These are phyloP conservation scores for Sphagnum contortum DNA, from an alignment of 225 moss, liverwort and hornwort species.

Conservation along the genomic window DNA sequence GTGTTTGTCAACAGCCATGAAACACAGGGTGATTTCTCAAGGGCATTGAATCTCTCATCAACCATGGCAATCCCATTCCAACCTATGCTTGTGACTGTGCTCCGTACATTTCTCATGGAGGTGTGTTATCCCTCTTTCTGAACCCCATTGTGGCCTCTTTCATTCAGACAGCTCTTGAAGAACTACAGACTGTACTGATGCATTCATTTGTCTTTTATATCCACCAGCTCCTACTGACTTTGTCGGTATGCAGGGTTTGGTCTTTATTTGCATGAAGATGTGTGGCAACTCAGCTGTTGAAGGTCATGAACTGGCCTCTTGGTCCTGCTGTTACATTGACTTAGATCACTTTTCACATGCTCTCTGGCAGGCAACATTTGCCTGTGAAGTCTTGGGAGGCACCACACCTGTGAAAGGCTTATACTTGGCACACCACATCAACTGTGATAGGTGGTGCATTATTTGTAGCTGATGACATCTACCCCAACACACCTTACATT, in stretches of 20 bases:
- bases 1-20: constrained; percentile 80
- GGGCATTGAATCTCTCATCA: constrained; percentile 63
- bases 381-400: constrained; percentile 39
- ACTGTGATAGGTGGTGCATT: constrained; percentile 62
- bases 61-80: constrained; percentile 65
- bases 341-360: too few species aligned
- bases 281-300: too few species aligned
- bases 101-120: constrained; percentile 77
- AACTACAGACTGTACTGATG: too few species aligned
- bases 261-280: too few species aligned
- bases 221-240: too few species aligned
- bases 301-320: too few species aligned
- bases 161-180: too few species aligned
- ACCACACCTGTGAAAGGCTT: constrained; percentile 58
- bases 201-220: too few species aligned
- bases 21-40: constrained; percentile 36
- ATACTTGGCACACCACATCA: constrained; percentile 57
- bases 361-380: constrained; percentile 57
- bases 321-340: too few species aligned
- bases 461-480: constrained; percentile 78
- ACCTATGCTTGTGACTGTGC: constrained; percentile 64
- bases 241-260: too few species aligned
- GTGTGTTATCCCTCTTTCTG: constrained; percentile 11
- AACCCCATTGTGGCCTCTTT: too few species aligned
- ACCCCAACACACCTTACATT: constrained; percentile 60